Evolutionary conservation across 2,329 filamentous ascomycete genomes (phyloP), one percentile per base, ranked within the genome.

Genomic region (Pseudogymnoascus sp.): DNA sequence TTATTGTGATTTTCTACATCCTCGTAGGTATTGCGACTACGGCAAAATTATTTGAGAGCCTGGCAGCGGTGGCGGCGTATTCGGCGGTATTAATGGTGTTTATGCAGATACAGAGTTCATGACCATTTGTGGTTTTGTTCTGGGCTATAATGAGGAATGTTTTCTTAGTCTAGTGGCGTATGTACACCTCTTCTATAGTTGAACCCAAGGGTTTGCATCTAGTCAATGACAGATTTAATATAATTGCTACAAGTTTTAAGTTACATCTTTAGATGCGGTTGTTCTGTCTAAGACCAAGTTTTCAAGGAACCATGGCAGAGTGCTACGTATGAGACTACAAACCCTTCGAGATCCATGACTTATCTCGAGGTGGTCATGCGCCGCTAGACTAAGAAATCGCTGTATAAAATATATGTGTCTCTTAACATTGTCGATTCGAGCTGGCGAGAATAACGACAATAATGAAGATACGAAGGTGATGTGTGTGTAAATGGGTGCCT

Each of bases 71-170:
- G 21, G 64, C 64, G 23, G 64, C 64, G 15, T 64, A 65, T 19
- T 40, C 60, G 23, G 62, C 63, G 9, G 62, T 65, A 1, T 61
- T 65, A 11, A 64, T 65, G 60, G 62, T 64, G 2, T 64, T 65
- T 35, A 26, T 64, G 28, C 61, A 63, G 40, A 62, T 36, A 28
- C 17, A 36, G 15, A 47, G 9, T 11, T 13, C 26, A 26, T 47
- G 13, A 26, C 13, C 26, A n/a, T 47, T 26, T 47, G 21, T 47
- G 6, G 42, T 15, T 47, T 47, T 47, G 2, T 26, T 26, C 4
- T 26, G 26, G 4, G 35, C 35, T 36, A 36, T n/a, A 36, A 36
- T 36, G 35, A 15, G 13, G 15, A n/a, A 36, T 5, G 13, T n/a
- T 36, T 36, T 15, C 7, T 36, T 13, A 13, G 13, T n/a, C n/a